Conservation (phyloP, 495 filamentous ascomycete genomes). For the Xylaria castorea region DNA sequence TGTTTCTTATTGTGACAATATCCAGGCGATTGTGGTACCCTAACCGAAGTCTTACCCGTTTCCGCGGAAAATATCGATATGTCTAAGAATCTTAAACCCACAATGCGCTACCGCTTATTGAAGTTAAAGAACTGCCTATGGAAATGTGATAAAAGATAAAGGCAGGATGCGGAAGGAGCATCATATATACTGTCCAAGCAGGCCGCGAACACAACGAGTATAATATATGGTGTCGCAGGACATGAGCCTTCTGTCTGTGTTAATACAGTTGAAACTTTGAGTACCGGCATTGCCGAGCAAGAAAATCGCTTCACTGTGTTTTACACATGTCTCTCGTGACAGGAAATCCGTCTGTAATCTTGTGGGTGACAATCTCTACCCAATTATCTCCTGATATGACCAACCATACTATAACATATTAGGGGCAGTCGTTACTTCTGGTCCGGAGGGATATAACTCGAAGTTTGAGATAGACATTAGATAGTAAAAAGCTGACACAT, state of each 20-base stretch:
- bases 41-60: not conserved
- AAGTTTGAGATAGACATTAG: not conserved
- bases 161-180: not conserved
- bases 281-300: not conserved
- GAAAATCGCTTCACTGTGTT: not conserved
- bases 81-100: not conserved
- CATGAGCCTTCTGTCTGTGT: not conserved
- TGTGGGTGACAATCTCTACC: not conserved
- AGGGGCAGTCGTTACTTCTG: not conserved
- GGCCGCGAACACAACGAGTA: not conserved
- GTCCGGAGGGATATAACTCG: not conserved
- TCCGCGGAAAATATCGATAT: not conserved
- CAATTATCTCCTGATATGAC: not conserved
- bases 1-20: not conserved
- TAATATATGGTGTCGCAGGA: not conserved
- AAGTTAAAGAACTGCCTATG: not conserved
- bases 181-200: not conserved
- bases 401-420: not conserved
- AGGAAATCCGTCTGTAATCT: not conserved
- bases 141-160: not conserved
- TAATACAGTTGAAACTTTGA: not conserved
- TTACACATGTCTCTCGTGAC: not conserved
- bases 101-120: not conserved
- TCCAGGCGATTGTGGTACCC: not conserved
- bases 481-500: not conserved